phyloP scores from a whole-genome alignment of 1,284 basidiomycete species.

The Tetrapyrgos nigripes region DNA sequence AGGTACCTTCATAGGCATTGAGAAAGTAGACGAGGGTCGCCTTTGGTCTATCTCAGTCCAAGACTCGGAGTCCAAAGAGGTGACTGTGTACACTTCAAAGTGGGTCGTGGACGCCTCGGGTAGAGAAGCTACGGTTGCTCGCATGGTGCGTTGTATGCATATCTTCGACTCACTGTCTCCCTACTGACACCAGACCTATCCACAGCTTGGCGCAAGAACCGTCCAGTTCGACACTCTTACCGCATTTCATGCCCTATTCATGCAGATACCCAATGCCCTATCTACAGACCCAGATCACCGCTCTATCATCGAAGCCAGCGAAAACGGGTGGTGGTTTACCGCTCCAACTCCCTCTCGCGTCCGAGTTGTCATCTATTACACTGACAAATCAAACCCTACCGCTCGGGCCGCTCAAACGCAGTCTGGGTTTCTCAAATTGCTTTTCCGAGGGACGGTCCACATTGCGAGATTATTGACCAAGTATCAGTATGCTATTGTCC shows the following conservation, averaged over 20 bases:
- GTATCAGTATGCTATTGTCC: conserved; percentile 23
- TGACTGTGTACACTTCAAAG: conserved; percentile 12
- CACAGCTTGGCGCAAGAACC: conserved; percentile 34
- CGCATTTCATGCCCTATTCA: conserved; percentile 39
- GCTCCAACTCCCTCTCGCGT: conserved; percentile 31
- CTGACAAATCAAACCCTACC: conserved; percentile 31
- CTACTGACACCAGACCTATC: not conserved
- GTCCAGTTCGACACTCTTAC: conserved; percentile 33
- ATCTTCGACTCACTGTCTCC: not conserved
- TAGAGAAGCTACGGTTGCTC: conserved; percentile 37
- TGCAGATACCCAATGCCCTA: conserved; percentile 1
- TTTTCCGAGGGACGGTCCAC: conserved; percentile 27
- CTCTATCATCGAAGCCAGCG: conserved; percentile 41
- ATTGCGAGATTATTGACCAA: conserved; percentile 24
- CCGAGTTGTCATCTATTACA: conserved; percentile 40
- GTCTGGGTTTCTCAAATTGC: conserved; percentile 35
- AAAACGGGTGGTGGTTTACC: conserved; percentile 43
- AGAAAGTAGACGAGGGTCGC: conserved; percentile 5
- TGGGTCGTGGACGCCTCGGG: conserved; percentile 45
- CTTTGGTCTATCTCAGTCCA: conserved; percentile 2
- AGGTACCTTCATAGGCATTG: not conserved
- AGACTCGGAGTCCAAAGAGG: conserved; percentile 13
- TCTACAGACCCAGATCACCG: conserved; percentile 33
- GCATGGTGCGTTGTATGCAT: conserved; percentile 26
- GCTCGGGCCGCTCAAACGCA: conserved; percentile 32